phyloP scores from a whole-genome alignment of 192 early-diverging fungal species.

The Linnemannia zychae region DNA sequence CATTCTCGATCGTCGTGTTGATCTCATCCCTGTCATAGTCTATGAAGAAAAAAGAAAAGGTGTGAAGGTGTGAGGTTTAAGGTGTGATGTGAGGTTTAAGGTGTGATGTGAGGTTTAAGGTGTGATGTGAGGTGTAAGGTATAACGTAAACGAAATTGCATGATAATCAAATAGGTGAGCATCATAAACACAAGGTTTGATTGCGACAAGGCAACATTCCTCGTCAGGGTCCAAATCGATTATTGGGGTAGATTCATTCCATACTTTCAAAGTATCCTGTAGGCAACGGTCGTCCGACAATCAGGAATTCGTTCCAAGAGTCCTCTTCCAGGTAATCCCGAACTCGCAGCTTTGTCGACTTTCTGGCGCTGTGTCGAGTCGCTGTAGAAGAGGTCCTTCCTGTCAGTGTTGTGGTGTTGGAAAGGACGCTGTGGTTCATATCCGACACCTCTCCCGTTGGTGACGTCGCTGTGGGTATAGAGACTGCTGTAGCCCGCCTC shows the following conservation, averaged over 20 bases:
- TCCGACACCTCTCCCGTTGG: not conserved
- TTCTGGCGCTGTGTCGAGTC: constrained; percentile 7
- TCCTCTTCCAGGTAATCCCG: constrained; percentile 54
- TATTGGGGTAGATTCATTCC: not conserved
- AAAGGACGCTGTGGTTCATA: constrained; percentile 21
- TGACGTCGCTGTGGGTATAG: not conserved
- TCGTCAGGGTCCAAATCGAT: constrained; percentile 13
- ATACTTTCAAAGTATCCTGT: constrained; percentile 59
- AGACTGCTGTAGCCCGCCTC: not conserved
- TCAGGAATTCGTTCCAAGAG: constrained; percentile 53
- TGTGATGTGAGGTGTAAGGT: too few relatives aligned
- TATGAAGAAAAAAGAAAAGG: constrained; percentile 21
- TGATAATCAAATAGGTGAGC: not conserved
- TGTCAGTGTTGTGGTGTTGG: constrained; percentile 29
- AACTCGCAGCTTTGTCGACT: constrained; percentile 43
- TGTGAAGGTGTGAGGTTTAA: not conserved
- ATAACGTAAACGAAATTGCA: not conserved
- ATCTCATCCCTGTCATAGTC: constrained; percentile 61
- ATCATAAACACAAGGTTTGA: not conserved
- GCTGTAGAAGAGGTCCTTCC: constrained; percentile 22
- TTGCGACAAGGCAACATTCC: not conserved
- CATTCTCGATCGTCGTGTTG: constrained; percentile 67
- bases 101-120: too few relatives aligned
- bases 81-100: too few relatives aligned
- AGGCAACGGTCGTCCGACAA: constrained; percentile 55